phyloP scores from a whole-genome alignment of 192 early-diverging fungal species.

The Gryganskiella cystojenkinii region DNA sequence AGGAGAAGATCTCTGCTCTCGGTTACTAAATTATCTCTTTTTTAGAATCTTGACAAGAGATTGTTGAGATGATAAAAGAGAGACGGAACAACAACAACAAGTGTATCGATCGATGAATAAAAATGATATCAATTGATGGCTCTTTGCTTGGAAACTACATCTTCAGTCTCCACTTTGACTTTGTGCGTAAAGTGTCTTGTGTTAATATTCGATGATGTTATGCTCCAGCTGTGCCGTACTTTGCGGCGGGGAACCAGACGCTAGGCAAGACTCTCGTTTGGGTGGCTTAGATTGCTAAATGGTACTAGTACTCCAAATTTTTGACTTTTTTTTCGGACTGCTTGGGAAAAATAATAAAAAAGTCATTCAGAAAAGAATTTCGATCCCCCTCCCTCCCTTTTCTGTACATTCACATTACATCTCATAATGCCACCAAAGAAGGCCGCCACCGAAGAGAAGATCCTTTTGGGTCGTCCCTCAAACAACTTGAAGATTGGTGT shows the following conservation, averaged over 20 bases:
- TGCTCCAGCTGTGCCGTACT: too few species aligned
- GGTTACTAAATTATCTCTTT: conserved; percentile 62
- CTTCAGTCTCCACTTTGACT: not conserved
- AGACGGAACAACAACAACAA: conserved; percentile 12
- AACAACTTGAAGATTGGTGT: conserved; percentile 95
- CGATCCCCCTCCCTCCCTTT: conserved; percentile 1
- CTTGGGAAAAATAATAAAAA: not conserved
- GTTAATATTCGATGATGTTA: not conserved
- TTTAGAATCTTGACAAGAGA: conserved; percentile 19
- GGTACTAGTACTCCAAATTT: not conserved
- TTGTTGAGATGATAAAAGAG: conserved; percentile 8
- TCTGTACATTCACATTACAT: conserved; percentile 9
- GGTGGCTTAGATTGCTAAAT: conserved; percentile 16
- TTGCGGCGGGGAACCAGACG: too few species aligned
- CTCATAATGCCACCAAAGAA: conserved; percentile 87
- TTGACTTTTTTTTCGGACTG: not conserved
- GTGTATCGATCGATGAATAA: conserved; percentile 24
- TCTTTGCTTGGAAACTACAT: conserved; percentile 22
- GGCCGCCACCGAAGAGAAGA: conserved; percentile 76
- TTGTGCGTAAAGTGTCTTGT: not conserved
- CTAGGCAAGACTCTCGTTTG: too few species aligned
- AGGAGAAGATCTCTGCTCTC: conserved; percentile 69
- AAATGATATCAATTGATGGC: conserved; percentile 18
- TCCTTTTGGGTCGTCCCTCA: conserved; percentile 81
- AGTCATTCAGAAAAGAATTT: not conserved